A percentile compares a stretch with the other conserved stretches of the same genome.
Conservation (phyloP, 2,329 filamentous ascomycete species). For the Endothia cerciana region DNA sequence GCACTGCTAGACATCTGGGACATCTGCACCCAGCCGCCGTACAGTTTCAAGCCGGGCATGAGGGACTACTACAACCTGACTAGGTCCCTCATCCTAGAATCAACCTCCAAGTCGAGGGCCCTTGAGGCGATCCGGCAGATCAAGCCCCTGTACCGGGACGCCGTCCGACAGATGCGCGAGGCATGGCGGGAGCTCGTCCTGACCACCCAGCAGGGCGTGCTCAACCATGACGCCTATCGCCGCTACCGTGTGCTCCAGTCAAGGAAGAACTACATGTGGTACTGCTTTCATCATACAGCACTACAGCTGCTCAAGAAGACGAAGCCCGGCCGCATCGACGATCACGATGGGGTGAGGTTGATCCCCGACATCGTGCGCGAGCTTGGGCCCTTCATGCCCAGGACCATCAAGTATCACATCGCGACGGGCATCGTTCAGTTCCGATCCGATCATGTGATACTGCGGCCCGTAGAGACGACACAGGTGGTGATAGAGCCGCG, state of each 20-base stretch:
- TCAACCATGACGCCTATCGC: constrained; percentile 24
- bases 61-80: constrained; percentile 55
- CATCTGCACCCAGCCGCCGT: constrained; percentile 62
- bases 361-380: constrained; percentile 51
- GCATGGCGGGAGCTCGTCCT: constrained; percentile 31
- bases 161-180: constrained; percentile 33
- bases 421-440: constrained; percentile 43
- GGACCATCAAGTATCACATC: constrained; percentile 41
- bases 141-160: constrained; percentile 35
- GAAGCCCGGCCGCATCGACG: constrained; percentile 25
- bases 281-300: constrained; percentile 37
- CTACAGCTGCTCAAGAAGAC: constrained; percentile 32
- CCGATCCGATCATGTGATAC: constrained; percentile 17
- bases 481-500: neutral
- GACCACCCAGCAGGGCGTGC: constrained; percentile 33
- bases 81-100: constrained; percentile 42
- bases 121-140: constrained; percentile 37
- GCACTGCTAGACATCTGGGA: constrained; percentile 60
- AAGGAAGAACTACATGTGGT: constrained; percentile 40
- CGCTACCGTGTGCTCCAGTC: constrained; percentile 36
- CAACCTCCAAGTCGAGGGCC: constrained; percentile 24
- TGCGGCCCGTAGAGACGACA: constrained; percentile 6
- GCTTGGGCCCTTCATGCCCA: constrained; percentile 51
- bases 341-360: constrained; percentile 31
- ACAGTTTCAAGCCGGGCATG: constrained; percentile 60